Percentiles rank a stretch among this genome's conserved stretches.
Evolutionary conservation across 768 basidiomycete genomes (phyloP).

Genomic region (Hemileccinum impolitum): DNA sequence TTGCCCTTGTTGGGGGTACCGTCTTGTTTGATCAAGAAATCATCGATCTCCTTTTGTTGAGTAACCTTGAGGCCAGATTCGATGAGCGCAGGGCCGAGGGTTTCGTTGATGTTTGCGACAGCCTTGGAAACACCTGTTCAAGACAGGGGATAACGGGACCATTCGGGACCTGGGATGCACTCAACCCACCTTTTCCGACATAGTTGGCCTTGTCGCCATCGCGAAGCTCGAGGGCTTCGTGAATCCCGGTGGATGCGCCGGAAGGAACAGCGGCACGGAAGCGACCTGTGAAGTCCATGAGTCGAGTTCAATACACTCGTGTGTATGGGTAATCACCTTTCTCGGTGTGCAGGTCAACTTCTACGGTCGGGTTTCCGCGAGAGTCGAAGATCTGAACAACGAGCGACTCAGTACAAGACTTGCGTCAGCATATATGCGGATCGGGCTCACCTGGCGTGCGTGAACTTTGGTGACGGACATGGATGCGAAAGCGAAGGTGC

Average conservation of each 20-base stretch:
- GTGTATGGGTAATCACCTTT: slow-evolving; percentile 56
- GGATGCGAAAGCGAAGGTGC: slow-evolving; percentile 34
- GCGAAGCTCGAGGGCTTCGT: slow-evolving; percentile 98
- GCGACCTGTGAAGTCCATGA: slow-evolving; percentile 53
- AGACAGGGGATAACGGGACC: background rate
- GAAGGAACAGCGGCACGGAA: slow-evolving; percentile 96
- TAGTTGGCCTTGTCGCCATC: slow-evolving; percentile 92
- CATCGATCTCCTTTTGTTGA: slow-evolving; percentile 92
- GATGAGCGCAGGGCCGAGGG: slow-evolving; percentile 87
- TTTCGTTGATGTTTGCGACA: slow-evolving; percentile 88
- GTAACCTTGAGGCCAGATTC: slow-evolving; percentile 80
- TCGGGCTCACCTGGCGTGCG: slow-evolving; percentile 77
- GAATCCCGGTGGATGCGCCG: slow-evolving; percentile 96
- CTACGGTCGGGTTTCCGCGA: slow-evolving; percentile 96
- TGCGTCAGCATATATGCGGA: slow-evolving; percentile 1
- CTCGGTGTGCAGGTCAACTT: slow-evolving; percentile 83
- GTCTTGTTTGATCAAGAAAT: slow-evolving; percentile 97
- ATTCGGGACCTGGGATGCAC: background rate
- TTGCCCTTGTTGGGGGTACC: slow-evolving; percentile 99
- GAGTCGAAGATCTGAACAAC: slow-evolving; percentile 93
- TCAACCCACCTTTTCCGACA: slow-evolving; percentile 83
- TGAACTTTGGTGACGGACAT: slow-evolving; percentile 93
- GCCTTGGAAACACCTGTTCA: slow-evolving; percentile 85
- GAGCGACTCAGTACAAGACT: slow-evolving; percentile 11
- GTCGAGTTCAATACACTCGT: slow-evolving; percentile 5